A percentile compares a stretch with the other conserved stretches of the same genome.
Evolutionary conservation across 73 alveolate genomes (phyloP).

Genomic region (Paramecium sonneborni): DNA sequence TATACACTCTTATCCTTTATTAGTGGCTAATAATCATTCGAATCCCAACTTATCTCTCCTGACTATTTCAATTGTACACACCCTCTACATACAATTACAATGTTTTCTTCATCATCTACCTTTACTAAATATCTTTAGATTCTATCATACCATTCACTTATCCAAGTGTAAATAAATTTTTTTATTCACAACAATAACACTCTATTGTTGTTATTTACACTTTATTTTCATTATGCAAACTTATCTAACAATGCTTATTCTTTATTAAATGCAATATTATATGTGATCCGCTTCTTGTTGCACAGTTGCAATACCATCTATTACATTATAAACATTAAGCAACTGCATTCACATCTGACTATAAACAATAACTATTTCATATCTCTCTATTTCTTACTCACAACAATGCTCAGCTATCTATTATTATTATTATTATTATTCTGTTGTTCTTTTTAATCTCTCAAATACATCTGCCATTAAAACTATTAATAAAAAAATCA

Average conservation of each 20-base stretch:
- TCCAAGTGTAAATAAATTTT: slow-evolving; percentile 50
- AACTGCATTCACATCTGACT: background rate
- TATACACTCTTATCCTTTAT: slow-evolving; percentile 48
- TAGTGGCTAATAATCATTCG: slow-evolving; percentile 46
- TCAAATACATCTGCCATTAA: background rate
- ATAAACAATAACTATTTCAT: slow-evolving; percentile 6
- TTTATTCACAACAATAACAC: slow-evolving; percentile 62
- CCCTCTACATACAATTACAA: slow-evolving; percentile 35
- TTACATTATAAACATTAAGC: background rate
- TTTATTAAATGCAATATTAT: slow-evolving; percentile 61
- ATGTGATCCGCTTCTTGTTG: slow-evolving; percentile 65
- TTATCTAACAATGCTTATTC: slow-evolving; percentile 1
- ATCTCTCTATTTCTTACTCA: background rate
- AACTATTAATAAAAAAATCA: no score
- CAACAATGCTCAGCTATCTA: slow-evolving; percentile 12
- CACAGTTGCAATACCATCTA: slow-evolving; percentile 55
- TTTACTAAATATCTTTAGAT: slow-evolving; percentile 6
- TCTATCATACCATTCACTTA: slow-evolving; percentile 24
- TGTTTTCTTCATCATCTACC: slow-evolving; percentile 45
- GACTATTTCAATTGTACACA: slow-evolving; percentile 9
- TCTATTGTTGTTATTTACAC: slow-evolving; percentile 29
- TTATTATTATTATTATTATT: background rate
- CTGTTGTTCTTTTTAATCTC: background rate
- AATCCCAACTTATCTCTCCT: slow-evolving; percentile 59
- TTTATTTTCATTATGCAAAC: slow-evolving; percentile 28